Percentiles rank a stretch among this genome's conserved stretches.
Conservation (phyloP, 169 alveolate species). For the Eimeria nieschulzi region DNA sequence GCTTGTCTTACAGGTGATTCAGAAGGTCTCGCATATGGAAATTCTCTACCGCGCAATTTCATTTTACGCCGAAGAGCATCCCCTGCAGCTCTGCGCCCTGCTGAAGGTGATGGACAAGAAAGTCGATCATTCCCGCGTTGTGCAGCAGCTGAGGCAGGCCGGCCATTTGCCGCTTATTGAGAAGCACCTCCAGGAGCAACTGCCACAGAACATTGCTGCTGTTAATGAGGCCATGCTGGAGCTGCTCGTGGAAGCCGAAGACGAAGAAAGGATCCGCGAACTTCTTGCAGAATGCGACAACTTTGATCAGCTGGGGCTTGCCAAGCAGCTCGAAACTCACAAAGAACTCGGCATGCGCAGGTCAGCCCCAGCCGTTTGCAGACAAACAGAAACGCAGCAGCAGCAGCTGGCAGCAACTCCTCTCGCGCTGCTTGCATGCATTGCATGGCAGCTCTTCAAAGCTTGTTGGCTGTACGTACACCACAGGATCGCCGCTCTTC, state of each 20-base stretch:
- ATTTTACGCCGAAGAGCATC: slow-evolving; percentile 98
- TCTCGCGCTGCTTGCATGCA: not conserved
- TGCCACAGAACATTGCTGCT: slow-evolving; percentile 87
- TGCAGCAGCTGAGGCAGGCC: slow-evolving; percentile 86
- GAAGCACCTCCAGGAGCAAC: slow-evolving; percentile 84
- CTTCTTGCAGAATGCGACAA: slow-evolving; percentile 94
- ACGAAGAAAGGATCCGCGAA: slow-evolving; percentile 92
- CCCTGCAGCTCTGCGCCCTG: slow-evolving; percentile 96
- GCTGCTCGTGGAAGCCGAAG: slow-evolving; percentile 96
- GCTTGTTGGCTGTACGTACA: not conserved
- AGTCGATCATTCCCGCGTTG: slow-evolving; percentile 94
- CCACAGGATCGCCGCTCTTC: slow-evolving; percentile 63
- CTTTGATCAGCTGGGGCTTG: slow-evolving; percentile 95
- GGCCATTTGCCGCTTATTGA: slow-evolving; percentile 87
- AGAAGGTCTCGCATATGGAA: slow-evolving; percentile 95
- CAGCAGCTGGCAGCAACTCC: not conserved
- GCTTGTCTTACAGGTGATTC: slow-evolving; percentile 60
- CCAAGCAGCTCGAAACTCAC: slow-evolving; percentile 92
- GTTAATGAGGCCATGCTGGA: slow-evolving; percentile 99
- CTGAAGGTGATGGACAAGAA: slow-evolving; percentile 81
- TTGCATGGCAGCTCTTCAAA: not conserved
- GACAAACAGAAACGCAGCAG: not conserved
- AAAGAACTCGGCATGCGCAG: slow-evolving; percentile 97
- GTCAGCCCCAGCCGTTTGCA: slow-evolving; percentile 89
- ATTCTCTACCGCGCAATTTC: slow-evolving; percentile 97